Conservation (phyloP, 2,329 filamentous ascomycete species). For the Taxawa tesnikishii region DNA sequence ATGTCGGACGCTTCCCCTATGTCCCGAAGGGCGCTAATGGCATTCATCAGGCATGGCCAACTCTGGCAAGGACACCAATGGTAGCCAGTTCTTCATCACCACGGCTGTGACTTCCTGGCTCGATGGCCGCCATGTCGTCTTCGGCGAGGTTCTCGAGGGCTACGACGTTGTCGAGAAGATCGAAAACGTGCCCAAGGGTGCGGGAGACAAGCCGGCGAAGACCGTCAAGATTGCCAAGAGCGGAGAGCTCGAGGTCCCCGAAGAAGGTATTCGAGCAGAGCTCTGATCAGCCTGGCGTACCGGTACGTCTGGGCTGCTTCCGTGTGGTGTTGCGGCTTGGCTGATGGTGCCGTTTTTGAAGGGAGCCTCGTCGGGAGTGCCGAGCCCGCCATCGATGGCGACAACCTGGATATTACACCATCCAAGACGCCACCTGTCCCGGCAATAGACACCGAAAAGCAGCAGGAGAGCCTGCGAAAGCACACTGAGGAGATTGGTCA, state of each 20-base stretch:
- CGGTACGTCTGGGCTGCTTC: conserved; percentile 13
- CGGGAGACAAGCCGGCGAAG: conserved; percentile 56
- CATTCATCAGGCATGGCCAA: conserved; percentile 62
- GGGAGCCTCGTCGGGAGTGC: conserved; percentile 4
- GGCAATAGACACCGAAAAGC: conserved; percentile 10
- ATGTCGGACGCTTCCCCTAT: too few relatives aligned
- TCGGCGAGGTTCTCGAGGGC: conserved; percentile 79
- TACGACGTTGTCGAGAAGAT: conserved; percentile 71
- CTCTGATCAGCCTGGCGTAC: conserved; percentile 51
- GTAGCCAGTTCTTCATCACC: conserved; percentile 86
- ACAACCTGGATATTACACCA: conserved; percentile 4
- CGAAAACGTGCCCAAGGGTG: conserved; percentile 54
- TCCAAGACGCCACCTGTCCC: background rate
- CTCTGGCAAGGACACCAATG: conserved; percentile 74
- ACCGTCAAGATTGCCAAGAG: conserved; percentile 69
- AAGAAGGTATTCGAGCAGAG: conserved; percentile 89
- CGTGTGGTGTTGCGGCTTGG: conserved; percentile 10
- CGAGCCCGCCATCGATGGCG: conserved; percentile 5
- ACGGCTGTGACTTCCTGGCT: conserved; percentile 72
- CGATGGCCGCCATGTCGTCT: conserved; percentile 75
- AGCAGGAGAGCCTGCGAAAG: conserved; percentile 8
- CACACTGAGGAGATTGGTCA: conserved; percentile 10
- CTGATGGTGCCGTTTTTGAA: conserved; percentile 6
- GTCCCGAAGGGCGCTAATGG: too few relatives aligned
- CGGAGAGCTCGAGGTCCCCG: conserved; percentile 69